phyloP scores from a whole-genome alignment of 192 early-diverging fungal species.

The Backusella sp. region DNA sequence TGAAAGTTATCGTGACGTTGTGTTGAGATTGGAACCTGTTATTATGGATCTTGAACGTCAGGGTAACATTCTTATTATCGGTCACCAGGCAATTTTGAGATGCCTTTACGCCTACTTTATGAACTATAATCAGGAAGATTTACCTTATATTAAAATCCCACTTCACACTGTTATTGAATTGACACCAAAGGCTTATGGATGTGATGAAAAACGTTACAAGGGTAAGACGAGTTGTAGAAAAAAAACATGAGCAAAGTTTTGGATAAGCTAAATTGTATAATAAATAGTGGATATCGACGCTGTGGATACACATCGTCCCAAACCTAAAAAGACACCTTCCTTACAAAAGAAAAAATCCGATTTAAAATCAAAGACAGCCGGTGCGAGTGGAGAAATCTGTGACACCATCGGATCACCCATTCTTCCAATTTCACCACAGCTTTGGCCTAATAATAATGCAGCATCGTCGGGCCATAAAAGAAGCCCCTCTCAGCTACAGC shows the following conservation, averaged over 20 bases:
- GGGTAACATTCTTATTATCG: constrained; percentile 93
- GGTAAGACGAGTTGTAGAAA: constrained; percentile 37
- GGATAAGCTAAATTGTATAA: not conserved
- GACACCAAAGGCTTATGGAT: constrained; percentile 95
- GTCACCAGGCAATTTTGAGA: constrained; percentile 96
- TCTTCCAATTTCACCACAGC: constrained; percentile 20
- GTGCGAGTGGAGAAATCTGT: constrained; percentile 37
- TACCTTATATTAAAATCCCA: constrained; percentile 99
- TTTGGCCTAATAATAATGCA: not conserved
- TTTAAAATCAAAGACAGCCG: constrained; percentile 7
- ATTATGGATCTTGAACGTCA: constrained; percentile 99
- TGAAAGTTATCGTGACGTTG: constrained; percentile 92
- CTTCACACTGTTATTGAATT: constrained; percentile 97
- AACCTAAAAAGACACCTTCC: constrained; percentile 38
- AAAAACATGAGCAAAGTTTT: not conserved
- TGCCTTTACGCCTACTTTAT: constrained; percentile 98
- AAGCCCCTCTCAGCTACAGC: not conserved
- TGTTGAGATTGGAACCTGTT: constrained; percentile 94
- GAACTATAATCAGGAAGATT: constrained; percentile 88
- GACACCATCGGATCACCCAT: constrained; percentile 20
- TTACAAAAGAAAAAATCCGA: not conserved
- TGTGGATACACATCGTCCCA: constrained; percentile 93
- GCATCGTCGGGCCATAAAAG: not conserved
- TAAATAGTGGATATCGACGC: constrained; percentile 87
- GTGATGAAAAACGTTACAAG: constrained; percentile 90